A percentile compares a stretch with the other conserved stretches of the same genome.
These are phyloP conservation scores for Primulina huaijiensis DNA, from an alignment of 257 asterid species.

Conservation along the genomic window DNA sequence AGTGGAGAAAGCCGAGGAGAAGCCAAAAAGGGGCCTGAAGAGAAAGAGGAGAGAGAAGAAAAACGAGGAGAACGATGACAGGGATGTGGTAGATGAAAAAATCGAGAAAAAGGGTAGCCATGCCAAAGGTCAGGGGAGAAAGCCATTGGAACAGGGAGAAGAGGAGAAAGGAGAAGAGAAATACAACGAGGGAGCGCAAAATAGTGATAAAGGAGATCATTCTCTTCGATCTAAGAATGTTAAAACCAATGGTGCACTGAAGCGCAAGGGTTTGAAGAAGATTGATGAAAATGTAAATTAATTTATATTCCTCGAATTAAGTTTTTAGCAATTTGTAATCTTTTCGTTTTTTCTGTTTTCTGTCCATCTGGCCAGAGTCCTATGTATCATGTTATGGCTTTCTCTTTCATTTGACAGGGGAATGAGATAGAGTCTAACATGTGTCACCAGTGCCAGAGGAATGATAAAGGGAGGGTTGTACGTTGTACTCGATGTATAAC, in stretches of 20 bases:
- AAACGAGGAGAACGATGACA: slow-evolving; percentile 18
- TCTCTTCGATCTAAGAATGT: slow-evolving; percentile 17
- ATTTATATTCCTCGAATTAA: slow-evolving; percentile 11
- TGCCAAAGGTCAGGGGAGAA: slow-evolving; percentile 8
- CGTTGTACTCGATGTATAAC: slow-evolving; percentile 56
- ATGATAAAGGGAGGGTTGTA: slow-evolving; percentile 77
- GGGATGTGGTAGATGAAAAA: slow-evolving; percentile 17
- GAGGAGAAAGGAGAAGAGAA: slow-evolving; percentile 20
- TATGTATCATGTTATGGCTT: neutral
- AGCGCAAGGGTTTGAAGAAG: slow-evolving; percentile 15
- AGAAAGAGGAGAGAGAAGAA: slow-evolving; percentile 13
- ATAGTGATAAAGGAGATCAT: slow-evolving; percentile 13
- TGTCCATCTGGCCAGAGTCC: neutral
- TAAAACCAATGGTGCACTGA: slow-evolving; percentile 16
- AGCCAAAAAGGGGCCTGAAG: slow-evolving; percentile 23
- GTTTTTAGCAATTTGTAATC: neutral
- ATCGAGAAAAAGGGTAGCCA: slow-evolving; percentile 4
- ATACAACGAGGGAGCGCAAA: slow-evolving; percentile 16
- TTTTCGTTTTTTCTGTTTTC: neutral
- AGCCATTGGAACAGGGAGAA: slow-evolving; percentile 10
- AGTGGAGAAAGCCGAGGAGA: slow-evolving; percentile 21
- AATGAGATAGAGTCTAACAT: slow-evolving; percentile 35
- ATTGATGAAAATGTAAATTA: slow-evolving; percentile 33
- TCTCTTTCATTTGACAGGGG: slow-evolving; percentile 39
- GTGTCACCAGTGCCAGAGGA: slow-evolving; percentile 94